Evolutionary conservation across 768 basidiomycete genomes (phyloP), one percentile per base, ranked within the genome.

Genomic region (Sporobolomyces roseus): DNA sequence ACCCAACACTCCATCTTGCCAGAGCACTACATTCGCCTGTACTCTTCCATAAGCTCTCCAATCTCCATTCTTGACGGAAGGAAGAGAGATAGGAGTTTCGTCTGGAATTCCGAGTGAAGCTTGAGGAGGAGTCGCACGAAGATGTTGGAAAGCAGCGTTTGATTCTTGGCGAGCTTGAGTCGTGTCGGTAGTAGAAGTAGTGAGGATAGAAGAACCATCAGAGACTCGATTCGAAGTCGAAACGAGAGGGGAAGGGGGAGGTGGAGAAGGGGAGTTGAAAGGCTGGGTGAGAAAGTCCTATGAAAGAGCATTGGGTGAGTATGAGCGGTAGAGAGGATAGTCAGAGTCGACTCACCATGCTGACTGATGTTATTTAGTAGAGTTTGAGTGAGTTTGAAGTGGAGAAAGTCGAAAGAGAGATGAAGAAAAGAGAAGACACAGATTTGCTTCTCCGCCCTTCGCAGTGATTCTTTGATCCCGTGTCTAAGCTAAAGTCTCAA

Each of bases 261-360:
- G 6, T 21, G 29, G 54, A 49, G 10, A 17, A 41, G 38, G 38
- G 38, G 38, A 17, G 38, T 9, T 9, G 38, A 41, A 4, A 8
- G 63, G 48, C 25, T 58, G 63, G n/a, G 63, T 65, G 27, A 65
- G 63, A 30, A 65, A 56, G 21, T 65, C 63, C 63, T 65, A 48
- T 13, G 9, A 2, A 38, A 3, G 45, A 9, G 23, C 1, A 19
- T 25, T 3, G 2, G 48, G 21, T n/a, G 27, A 30, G 30, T 5
- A 46, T 3, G 4, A 51, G 29, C 30, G 19, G 21, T n/a, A 1
- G 59, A 48, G 45, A 41, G 38, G 38, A 41, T 41, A 9, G 38
- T 41, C 9, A 41, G 38, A 41, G 38, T 9, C 38, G 10, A 41
- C 38, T 41, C 38, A 5, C 32, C 23, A 32, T n/a, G 46, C 23